phyloP scores from a whole-genome alignment of 148 eudicot genomes.

The Beta vulgaris region DNA sequence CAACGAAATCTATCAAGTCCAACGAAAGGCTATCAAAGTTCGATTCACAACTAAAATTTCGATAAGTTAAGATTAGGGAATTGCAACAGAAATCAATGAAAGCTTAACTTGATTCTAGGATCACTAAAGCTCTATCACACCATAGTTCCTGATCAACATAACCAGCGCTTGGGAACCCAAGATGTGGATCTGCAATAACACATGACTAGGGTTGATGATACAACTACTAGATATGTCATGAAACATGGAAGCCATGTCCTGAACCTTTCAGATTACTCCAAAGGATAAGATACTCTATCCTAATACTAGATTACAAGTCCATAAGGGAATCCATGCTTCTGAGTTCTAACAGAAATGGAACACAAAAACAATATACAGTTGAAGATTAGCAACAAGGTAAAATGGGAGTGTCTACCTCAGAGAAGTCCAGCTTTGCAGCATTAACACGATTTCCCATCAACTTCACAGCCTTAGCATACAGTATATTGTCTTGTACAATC shows the following conservation, averaged over 20 bases:
- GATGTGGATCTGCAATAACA: too few relatives aligned
- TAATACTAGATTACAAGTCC: too few relatives aligned
- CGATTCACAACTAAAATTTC: too few relatives aligned
- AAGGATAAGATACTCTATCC: neutral
- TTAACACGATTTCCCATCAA: constrained; percentile 74
- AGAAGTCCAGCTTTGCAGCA: constrained; percentile 89
- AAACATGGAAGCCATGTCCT: neutral
- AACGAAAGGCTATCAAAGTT: too few relatives aligned
- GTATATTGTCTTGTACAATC: constrained; percentile 79
- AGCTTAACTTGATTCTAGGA: too few relatives aligned
- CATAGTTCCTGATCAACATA: too few relatives aligned
- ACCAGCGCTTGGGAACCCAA: too few relatives aligned
- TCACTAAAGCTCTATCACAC: too few relatives aligned
- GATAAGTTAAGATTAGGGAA: too few relatives aligned
- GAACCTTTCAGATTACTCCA: neutral
- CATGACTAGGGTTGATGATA: neutral
- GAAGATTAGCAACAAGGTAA: neutral
- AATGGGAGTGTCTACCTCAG: constrained; percentile 53
- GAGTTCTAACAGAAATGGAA: neutral
- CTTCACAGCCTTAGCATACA: constrained; percentile 83
- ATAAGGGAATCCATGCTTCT: neutral
- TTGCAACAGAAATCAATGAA: too few relatives aligned
- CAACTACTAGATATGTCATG: neutral
- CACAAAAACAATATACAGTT: neutral
- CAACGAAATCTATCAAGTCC: too few relatives aligned